A percentile compares a stretch with the other conserved stretches of the same genome.
Evolutionary conservation across 2,329 filamentous ascomycete species (phyloP).

Genomic region (Xylaria sp.): DNA sequence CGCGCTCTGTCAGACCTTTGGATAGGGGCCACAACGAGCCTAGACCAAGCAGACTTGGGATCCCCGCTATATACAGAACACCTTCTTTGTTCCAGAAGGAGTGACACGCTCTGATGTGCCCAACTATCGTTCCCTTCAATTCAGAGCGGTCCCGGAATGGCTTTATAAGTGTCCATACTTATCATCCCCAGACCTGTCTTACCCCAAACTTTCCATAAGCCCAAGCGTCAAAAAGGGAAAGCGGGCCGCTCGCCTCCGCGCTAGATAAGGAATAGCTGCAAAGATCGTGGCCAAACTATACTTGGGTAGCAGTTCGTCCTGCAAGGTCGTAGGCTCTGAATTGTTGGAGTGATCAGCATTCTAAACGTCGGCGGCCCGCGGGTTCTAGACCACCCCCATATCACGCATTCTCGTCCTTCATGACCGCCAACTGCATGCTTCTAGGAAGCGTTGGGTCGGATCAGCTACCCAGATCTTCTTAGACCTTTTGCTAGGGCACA

Average conservation of each 20-base stretch:
- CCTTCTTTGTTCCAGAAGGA: conserved; percentile 1
- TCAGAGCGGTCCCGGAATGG: conserved; percentile 16
- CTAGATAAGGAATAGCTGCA: conserved; percentile 21
- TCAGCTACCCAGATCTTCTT: conserved; percentile 6
- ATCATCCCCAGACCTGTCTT: conserved; percentile 21
- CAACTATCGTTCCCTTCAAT: conserved; percentile 9
- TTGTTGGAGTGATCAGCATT: conserved; percentile 2
- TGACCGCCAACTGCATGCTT: neutral
- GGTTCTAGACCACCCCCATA: conserved; percentile 22
- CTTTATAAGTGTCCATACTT: conserved; percentile 29
- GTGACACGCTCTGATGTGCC: conserved; percentile 9
- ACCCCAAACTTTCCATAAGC: conserved; percentile 27
- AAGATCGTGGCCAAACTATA: conserved; percentile 1
- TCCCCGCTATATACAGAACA: neutral
- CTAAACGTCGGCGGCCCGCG: conserved; percentile 8
- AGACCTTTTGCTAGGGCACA: conserved; percentile 4
- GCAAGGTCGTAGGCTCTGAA: conserved; percentile 10
- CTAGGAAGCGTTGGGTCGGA: neutral
- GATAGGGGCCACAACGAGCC: neutral
- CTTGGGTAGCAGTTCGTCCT: conserved; percentile 7
- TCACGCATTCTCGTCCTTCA: conserved; percentile 1
- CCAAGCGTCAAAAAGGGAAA: conserved; percentile 30
- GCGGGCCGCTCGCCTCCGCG: conserved; percentile 37
- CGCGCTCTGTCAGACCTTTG: neutral
- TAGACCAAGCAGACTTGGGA: neutral